Evolutionary conservation across 2,329 filamentous ascomycete species (phyloP).

Genomic region (Shiraia sp.): DNA sequence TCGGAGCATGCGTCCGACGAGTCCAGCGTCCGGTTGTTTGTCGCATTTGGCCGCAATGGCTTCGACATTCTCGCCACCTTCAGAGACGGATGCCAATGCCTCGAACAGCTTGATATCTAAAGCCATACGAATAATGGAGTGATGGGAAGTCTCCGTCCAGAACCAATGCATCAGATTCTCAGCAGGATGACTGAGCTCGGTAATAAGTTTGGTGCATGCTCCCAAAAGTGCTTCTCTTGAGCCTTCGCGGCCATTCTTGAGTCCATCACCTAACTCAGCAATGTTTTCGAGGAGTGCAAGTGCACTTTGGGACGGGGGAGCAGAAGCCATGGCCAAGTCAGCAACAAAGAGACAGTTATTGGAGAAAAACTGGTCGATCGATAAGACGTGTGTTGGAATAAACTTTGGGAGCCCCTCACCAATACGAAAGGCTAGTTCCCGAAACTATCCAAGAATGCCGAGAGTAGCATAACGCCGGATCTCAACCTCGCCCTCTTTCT

Average conservation of each 20-base stretch:
- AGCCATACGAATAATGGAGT: slow-evolving; percentile 21
- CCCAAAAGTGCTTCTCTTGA: slow-evolving; percentile 24
- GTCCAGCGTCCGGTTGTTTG: slow-evolving; percentile 17
- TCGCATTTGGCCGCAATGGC: slow-evolving; percentile 20
- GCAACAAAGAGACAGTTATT: no score
- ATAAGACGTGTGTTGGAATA: no score
- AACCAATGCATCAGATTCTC: slow-evolving; percentile 25
- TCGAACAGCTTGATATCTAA: slow-evolving; percentile 29
- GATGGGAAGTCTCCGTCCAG: slow-evolving; percentile 29
- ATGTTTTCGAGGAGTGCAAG: slow-evolving; percentile 26
- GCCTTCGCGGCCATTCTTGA: slow-evolving; percentile 17
- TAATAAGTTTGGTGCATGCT: slow-evolving; percentile 24
- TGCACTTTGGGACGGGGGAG: slow-evolving; percentile 11
- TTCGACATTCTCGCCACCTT: slow-evolving; percentile 9
- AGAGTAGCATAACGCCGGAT: not conserved
- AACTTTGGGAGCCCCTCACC: no score
- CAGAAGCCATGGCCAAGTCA: not conserved
- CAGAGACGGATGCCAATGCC: slow-evolving; percentile 15
- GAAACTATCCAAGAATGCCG: no score
- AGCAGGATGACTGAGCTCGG: slow-evolving; percentile 27
- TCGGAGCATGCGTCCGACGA: slow-evolving; percentile 31
- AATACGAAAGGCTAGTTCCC: no score
- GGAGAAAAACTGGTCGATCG: no score
- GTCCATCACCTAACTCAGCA: slow-evolving; percentile 16
- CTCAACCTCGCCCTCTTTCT: not conserved